Percentiles rank a stretch among this genome's conserved stretches.
Evolutionary conservation across 345 rosid species (phyloP).

Genomic region (Kernera saxatilis): DNA sequence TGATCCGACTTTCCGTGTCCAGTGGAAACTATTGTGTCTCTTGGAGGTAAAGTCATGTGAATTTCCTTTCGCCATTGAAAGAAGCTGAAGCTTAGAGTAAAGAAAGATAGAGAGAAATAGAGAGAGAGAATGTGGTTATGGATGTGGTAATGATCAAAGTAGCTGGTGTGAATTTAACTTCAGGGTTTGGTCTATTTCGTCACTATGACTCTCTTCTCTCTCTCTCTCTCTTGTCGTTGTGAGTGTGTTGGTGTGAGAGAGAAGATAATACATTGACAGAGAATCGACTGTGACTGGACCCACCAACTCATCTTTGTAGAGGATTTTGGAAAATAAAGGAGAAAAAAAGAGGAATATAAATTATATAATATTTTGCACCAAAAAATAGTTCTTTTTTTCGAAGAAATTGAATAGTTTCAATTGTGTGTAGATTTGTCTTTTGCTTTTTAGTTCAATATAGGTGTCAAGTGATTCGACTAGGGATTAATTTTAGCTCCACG

Average conservation of each 20-base stretch:
- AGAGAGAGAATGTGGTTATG: neutral
- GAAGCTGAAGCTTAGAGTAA: neutral
- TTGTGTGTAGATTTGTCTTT: slow-evolving; percentile 26
- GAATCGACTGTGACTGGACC: slow-evolving; percentile 26
- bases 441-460: slow-evolving; percentile 26
- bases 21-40: slow-evolving; percentile 64
- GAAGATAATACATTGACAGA: slow-evolving; percentile 31
- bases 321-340: slow-evolving; percentile 1
- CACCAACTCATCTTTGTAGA: slow-evolving; percentile 19
- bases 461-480: slow-evolving; percentile 16
- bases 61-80: slow-evolving; percentile 42
- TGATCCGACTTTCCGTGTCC: slow-evolving; percentile 71
- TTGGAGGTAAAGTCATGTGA: slow-evolving; percentile 60
- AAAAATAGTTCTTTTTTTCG: too few species aligned
- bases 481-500: neutral
- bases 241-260: slow-evolving; percentile 25
- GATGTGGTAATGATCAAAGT: slow-evolving; percentile 5
- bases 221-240: slow-evolving; percentile 21
- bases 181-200: slow-evolving; percentile 32
- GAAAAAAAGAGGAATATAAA: neutral
- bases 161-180: slow-evolving; percentile 25
- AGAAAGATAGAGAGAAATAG: slow-evolving; percentile 1
- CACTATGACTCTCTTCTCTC: neutral
- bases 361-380: too few species aligned
- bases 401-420: neutral